Evolutionary conservation across 345 rosid species (phyloP), one percentile per base, ranked within the genome.

Genomic region (Populus pruinosa): DNA sequence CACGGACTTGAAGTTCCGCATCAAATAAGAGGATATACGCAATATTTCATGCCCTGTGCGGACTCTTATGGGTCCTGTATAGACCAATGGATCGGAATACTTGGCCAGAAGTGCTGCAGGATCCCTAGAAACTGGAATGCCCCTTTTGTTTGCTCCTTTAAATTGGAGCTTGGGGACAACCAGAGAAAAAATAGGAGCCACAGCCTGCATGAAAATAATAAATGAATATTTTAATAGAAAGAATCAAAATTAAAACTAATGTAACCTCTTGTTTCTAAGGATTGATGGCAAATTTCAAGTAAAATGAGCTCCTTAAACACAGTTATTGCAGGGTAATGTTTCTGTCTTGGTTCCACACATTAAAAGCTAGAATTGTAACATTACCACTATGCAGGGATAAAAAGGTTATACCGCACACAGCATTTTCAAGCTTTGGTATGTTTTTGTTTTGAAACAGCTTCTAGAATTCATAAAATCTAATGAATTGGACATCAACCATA

Each of bases 61-160:
- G 73, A 91, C 98, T 76, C 99, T 88, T 69, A 96, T 93, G 25
- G 99, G 99, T 70, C 98, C 99, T 3, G 98, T 96, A 80, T 96
- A 96, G 78, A 96, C 99, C 85, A 96, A 83, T 5, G 98, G 99
- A 83, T 96, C 98, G 23, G 92, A 88, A 76, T 93, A 93, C 79
- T 96, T 96, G 71, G 98, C 98, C 77, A 85, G 59, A 55, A 91
- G 83, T n/a, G 97, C 99, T 31, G 83, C 97, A 50, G 99, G 98
- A 82, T 96, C 98, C 84, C 98, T 88, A 8, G 98, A 83, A 61
- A 96, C 99, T 23, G 99, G 99, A 79, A 96, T 89, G 38, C 99
- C 99, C 82, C 94, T 87, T 85, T 90, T 96, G 94, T 96, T 96
- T 47, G 98, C 99, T 81, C 99, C 99, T 85, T 94, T 96, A 78